Conservation (phyloP, 2,329 filamentous ascomycete genomes). For the Pseudohalonectria lignicola region DNA sequence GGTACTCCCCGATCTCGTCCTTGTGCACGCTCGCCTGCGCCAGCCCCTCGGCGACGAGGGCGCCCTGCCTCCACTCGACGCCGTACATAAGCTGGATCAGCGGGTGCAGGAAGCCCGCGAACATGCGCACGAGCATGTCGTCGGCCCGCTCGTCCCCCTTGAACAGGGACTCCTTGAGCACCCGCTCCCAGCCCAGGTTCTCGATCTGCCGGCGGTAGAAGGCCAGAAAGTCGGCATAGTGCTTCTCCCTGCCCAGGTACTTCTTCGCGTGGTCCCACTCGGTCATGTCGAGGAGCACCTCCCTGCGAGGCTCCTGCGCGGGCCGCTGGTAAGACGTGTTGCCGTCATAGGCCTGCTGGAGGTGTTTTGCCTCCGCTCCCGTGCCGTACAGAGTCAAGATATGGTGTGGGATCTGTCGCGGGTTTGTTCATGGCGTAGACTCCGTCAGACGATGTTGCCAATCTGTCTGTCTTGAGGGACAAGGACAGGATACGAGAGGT, state of each 20-base stretch:
- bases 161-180: constrained; percentile 58
- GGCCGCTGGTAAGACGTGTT: constrained; percentile 59
- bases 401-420: constrained; percentile 53
- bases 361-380: constrained; percentile 46
- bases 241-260: constrained; percentile 48
- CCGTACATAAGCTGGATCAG: constrained; percentile 80
- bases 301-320: constrained; percentile 29
- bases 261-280: constrained; percentile 37
- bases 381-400: constrained; percentile 68
- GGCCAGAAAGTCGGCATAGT: constrained; percentile 63
- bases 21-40: constrained; percentile 66
- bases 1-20: constrained; percentile 39
- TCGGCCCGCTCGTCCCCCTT: constrained; percentile 52
- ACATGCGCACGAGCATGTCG: constrained; percentile 58
- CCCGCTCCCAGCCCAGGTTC: constrained; percentile 37
- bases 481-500: too few relatives aligned
- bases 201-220: constrained; percentile 72
- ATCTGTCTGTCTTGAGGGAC: too few relatives aligned
- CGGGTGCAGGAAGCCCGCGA: constrained; percentile 63
- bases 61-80: constrained; percentile 71
- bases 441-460: too few relatives aligned
- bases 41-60: constrained; percentile 68
- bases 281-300: constrained; percentile 35
- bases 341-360: constrained; percentile 53
- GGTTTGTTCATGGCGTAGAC: too few relatives aligned